phyloP scores from a whole-genome alignment of 192 early-diverging fungal genomes.

The Podila minutissima region DNA sequence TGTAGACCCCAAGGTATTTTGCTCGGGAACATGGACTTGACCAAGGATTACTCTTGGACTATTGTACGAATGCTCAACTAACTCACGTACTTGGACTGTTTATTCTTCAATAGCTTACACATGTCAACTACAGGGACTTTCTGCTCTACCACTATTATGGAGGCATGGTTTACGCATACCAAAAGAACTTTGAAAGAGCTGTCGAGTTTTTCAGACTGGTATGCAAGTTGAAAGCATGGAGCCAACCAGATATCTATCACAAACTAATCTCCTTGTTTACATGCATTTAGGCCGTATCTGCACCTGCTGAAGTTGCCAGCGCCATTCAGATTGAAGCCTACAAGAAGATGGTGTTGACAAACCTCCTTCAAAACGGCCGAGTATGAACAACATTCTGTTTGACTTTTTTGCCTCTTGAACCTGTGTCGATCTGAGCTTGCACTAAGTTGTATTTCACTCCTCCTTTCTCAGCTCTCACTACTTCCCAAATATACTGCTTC shows the following conservation, averaged over 20 bases:
- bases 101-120: slow-evolving; percentile 38
- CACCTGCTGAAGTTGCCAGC: slow-evolving; percentile 70
- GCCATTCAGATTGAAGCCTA: slow-evolving; percentile 81
- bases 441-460: too few species aligned
- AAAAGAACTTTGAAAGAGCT: slow-evolving; percentile 72
- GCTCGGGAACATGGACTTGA: neutral
- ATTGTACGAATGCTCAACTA: neutral
- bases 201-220: slow-evolving; percentile 68
- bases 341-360: slow-evolving; percentile 74
- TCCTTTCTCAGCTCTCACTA: slow-evolving; percentile 23
- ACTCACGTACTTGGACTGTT: neutral
- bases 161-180: slow-evolving; percentile 73
- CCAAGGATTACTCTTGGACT: neutral
- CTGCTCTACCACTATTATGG: slow-evolving; percentile 85
- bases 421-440: neutral
- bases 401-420: neutral
- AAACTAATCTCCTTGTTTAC: neutral
- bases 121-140: slow-evolving; percentile 60
- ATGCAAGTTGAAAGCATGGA: slow-evolving; percentile 4
- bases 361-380: slow-evolving; percentile 67
- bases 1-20: slow-evolving; percentile 54
- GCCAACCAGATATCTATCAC: neutral
- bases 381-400: slow-evolving; percentile 13
- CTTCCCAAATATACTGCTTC: slow-evolving; percentile 65
- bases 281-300: slow-evolving; percentile 60